Conservation (phyloP, 2,329 filamentous ascomycete genomes). For the Phymatotrichopsis omnivora region DNA sequence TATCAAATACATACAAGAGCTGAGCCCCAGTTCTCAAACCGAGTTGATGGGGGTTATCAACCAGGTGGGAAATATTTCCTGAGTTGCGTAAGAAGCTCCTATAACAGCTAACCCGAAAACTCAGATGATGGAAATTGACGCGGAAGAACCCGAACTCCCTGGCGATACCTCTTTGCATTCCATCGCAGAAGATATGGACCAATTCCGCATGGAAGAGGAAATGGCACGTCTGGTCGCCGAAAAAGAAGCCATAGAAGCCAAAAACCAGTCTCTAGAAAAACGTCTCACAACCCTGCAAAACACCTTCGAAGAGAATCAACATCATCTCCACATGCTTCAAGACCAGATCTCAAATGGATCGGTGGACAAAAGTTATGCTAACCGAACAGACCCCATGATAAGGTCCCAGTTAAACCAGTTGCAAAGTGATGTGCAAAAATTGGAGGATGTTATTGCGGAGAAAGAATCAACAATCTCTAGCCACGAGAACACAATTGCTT, state of each 20-base stretch:
- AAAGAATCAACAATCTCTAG: constrained; percentile 29
- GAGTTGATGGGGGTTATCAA: constrained; percentile 32
- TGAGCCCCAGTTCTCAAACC: constrained; percentile 30
- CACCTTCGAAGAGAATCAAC: constrained; percentile 26
- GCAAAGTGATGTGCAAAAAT: constrained; percentile 31
- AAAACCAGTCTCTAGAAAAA: constrained; percentile 28
- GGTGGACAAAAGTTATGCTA: constrained; percentile 23
- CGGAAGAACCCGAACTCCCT: constrained; percentile 11
- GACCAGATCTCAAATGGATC: constrained; percentile 23
- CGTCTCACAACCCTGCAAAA: constrained; percentile 26
- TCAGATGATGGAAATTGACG: constrained; percentile 30
- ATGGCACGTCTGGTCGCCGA: constrained; percentile 31
- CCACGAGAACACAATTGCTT: constrained; percentile 28
- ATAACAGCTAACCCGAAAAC: neutral
- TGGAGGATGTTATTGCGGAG: constrained; percentile 31
- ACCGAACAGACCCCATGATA: constrained; percentile 28
- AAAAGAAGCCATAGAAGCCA: constrained; percentile 29
- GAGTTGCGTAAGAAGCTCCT: neutral
- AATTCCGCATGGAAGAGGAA: constrained; percentile 32
- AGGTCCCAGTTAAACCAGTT: constrained; percentile 30
- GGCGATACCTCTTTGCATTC: neutral
- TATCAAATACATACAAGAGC: constrained; percentile 30
- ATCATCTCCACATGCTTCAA: constrained; percentile 25
- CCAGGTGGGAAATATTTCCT: constrained; percentile 17
- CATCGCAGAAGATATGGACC: constrained; percentile 26